Base-by-base conservation (phyloP, 202 grass and related monocot species). In the Zoysia matrella region DNA sequence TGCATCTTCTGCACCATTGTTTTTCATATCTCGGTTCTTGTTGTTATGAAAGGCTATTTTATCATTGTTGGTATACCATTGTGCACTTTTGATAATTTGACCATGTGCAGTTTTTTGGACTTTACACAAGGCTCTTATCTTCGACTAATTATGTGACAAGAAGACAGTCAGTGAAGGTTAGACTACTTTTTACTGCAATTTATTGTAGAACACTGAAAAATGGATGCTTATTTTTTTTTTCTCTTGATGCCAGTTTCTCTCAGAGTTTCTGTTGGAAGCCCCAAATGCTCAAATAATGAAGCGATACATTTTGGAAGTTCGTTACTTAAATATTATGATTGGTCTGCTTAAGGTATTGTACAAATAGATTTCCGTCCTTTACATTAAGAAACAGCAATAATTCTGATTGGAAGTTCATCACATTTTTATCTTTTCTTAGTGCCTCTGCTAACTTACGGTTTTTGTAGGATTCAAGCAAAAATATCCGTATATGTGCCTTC, bases 401-500 rank as follows among this genome's bases (percentile, higher is more conserved):
- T 60, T 55, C 65, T 69, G 60, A 57, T 54, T 58, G 4, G 30
- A 36, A 36, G 30, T 36, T 36, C 30, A 36, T 14, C 53, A 74
- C 4, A 68, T 69, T 77, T 85, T 89, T 43, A 49, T 82, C 67
- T 47, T 52, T 62, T 73, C 7, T 73, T 55, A 73, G 36, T 82
- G 64, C 58, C 8, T 86, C 52, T 51, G 66, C 7, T 82, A 57
- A 76, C 22, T 48, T 14, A 2, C 30, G n/a, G 30, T 46, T 85
- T 78, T 78, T 92, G 66, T 83, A 96, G 96, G 96, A 99, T 91
- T 94, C 96, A 76, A 99, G 93, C 87, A 99, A 99, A 95, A 99
- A 99, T 89, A 99, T 99, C 83, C 83, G 90, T 78, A 94, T 96
- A 83, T 99, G 92, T 71, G 75, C 96, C 13, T 99, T 99, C 12